Evolutionary conservation across 2,329 filamentous ascomycete species (phyloP).

Genomic region (Cladosporium sp.): DNA sequence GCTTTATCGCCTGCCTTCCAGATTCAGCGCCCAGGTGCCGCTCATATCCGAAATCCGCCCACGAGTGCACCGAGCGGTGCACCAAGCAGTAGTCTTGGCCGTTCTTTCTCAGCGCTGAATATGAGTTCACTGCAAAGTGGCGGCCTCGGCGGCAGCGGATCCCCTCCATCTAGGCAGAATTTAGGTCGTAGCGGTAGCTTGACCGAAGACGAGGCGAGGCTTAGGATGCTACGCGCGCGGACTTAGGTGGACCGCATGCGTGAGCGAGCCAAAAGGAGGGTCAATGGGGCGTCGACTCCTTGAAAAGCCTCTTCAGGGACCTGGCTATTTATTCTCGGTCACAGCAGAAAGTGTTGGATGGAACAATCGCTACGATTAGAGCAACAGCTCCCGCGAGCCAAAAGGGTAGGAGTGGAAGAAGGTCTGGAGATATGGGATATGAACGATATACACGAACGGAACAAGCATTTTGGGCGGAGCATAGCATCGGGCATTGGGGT

Average conservation of each 20-base stretch:
- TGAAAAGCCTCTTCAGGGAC: background rate
- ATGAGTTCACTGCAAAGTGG: conserved; percentile 3
- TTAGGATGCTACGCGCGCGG: conserved; percentile 23
- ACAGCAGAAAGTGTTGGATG: background rate
- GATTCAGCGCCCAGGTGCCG: conserved; percentile 25
- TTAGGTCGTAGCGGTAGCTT: background rate
- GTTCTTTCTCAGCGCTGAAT: conserved; percentile 1
- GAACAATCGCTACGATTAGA: background rate
- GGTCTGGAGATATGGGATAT: background rate
- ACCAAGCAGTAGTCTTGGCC: background rate
- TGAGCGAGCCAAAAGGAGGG: background rate
- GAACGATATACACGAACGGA: background rate
- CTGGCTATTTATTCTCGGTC: too few relatives aligned
- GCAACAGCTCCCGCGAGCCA: background rate
- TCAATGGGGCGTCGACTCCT: background rate
- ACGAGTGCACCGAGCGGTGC: conserved; percentile 21
- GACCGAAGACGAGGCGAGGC: conserved; percentile 15
- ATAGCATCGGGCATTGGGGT: background rate
- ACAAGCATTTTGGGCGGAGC: background rate
- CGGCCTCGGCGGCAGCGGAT: background rate
- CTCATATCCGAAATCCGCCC: conserved; percentile 23
- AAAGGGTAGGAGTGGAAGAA: background rate
- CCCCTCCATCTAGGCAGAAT: background rate
- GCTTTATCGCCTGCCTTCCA: background rate
- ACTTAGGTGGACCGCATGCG: conserved; percentile 16